phyloP scores from a whole-genome alignment of 805 yeast species.

The Hanseniaspora osmophila region DNA sequence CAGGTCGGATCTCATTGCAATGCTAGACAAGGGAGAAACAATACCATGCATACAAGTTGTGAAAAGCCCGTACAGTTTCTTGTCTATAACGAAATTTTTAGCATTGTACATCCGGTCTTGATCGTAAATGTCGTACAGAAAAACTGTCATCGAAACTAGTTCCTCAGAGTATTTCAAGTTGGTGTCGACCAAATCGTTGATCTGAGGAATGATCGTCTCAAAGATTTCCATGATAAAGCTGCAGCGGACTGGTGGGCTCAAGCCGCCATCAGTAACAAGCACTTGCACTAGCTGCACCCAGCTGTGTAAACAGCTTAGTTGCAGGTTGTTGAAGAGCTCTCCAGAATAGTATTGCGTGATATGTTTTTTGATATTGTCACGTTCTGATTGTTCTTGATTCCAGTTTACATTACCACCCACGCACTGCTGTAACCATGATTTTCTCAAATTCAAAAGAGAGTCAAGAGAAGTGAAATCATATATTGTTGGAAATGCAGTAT shows the following conservation, averaged over 20 bases:
- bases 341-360: slow-evolving; percentile 34
- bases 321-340: slow-evolving; percentile 35
- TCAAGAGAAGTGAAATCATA: slow-evolving; percentile 32
- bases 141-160: slow-evolving; percentile 59
- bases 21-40: slow-evolving; percentile 51
- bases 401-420: slow-evolving; percentile 8
- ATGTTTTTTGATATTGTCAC: slow-evolving; percentile 18
- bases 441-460: slow-evolving; percentile 19
- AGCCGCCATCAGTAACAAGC: slow-evolving; percentile 47
- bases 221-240: slow-evolving; percentile 64
- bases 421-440: slow-evolving; percentile 8
- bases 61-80: slow-evolving; percentile 54
- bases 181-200: slow-evolving; percentile 56
- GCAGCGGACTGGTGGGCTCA: slow-evolving; percentile 31
- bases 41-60: slow-evolving; percentile 64
- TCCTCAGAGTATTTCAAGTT: slow-evolving; percentile 61
- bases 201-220: slow-evolving; percentile 61
- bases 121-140: slow-evolving; percentile 50
- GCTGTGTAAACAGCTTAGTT: slow-evolving; percentile 51
- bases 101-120: slow-evolving; percentile 25
- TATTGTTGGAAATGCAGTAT: slow-evolving; percentile 14
- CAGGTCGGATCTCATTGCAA: slow-evolving; percentile 60
- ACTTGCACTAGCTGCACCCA: slow-evolving; percentile 78
- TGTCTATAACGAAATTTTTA: slow-evolving; percentile 27
- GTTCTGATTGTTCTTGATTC: slow-evolving; percentile 13